These are phyloP conservation scores for Phylloporus sp. DNA, from an alignment of 768 basidiomycete genomes.

Conservation along the genomic window DNA sequence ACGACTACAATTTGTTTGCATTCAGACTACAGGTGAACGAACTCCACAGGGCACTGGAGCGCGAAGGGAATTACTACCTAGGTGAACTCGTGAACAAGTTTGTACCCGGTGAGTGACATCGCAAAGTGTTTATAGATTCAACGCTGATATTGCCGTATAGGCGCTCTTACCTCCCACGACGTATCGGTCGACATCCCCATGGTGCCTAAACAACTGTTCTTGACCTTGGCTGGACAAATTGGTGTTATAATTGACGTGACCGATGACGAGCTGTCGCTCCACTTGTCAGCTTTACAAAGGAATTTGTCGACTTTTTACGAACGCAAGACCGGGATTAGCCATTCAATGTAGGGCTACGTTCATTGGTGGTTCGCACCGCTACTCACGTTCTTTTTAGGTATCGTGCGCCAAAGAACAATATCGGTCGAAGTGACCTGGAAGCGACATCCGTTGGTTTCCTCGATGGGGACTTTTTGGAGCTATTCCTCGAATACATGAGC, in stretches of 20 bases:
- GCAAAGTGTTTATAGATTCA: no score
- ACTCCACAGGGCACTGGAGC: constrained; percentile 46
- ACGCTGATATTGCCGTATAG: constrained; percentile 32
- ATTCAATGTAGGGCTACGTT: constrained; percentile 47
- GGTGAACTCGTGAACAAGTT: constrained; percentile 79
- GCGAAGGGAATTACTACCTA: constrained; percentile 65
- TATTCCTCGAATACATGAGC: constrained; percentile 43
- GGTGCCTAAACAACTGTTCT: constrained; percentile 60
- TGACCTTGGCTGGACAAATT: constrained; percentile 75
- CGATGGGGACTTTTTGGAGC: constrained; percentile 83
- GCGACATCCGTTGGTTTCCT: constrained; percentile 67
- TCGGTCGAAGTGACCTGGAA: constrained; percentile 56
- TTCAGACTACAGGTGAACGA: constrained; percentile 48
- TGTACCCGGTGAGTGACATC: constrained; percentile 46
- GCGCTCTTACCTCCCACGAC: constrained; percentile 48
- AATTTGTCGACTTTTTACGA: constrained; percentile 58
- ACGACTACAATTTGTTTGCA: constrained; percentile 61
- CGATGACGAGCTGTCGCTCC: constrained; percentile 44
- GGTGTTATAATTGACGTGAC: constrained; percentile 63
- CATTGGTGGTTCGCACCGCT: no score
- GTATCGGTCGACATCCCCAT: constrained; percentile 39
- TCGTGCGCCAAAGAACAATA: constrained; percentile 58
- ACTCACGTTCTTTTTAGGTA: constrained; percentile 43
- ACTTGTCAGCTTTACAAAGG: constrained; percentile 67
- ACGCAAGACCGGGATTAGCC: constrained; percentile 52